phyloP scores from a whole-genome alignment of 257 asterid species.

The Nicotiana otophora region DNA sequence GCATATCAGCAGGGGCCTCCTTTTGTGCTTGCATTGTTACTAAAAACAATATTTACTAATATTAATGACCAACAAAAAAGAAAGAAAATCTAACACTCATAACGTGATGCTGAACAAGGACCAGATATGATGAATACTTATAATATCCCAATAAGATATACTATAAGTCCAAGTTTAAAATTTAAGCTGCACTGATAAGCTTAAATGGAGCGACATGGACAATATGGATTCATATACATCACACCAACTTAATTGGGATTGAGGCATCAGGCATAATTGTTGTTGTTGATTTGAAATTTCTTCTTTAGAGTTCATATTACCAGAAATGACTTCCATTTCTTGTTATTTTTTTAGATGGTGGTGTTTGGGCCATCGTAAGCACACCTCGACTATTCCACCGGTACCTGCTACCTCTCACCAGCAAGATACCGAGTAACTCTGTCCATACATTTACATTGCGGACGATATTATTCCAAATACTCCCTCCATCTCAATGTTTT shows the following conservation, averaged over 20 bases:
- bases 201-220: background rate
- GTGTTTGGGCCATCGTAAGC: too few relatives aligned
- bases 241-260: background rate
- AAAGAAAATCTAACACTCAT: background rate
- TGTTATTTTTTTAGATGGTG: background rate
- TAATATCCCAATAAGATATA: background rate
- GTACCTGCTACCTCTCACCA: too few relatives aligned
- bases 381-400: too few relatives aligned
- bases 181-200: background rate
- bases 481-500: background rate
- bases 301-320: background rate
- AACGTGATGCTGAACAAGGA: background rate
- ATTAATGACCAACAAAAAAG: background rate
- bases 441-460: background rate
- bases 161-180: too few relatives aligned
- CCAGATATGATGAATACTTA: background rate
- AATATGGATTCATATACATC: background rate
- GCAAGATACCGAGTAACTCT: too few relatives aligned
- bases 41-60: conserved; percentile 15
- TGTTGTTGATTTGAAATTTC: background rate
- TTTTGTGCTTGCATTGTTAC: conserved; percentile 71
- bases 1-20: conserved; percentile 77
- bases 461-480: background rate
- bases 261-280: background rate
- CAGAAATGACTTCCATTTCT: background rate